Evolutionary conservation across 139 green algal species (phyloP), one percentile per base, ranked within the genome.

Genomic region (Chlamydomonas sp.): DNA sequence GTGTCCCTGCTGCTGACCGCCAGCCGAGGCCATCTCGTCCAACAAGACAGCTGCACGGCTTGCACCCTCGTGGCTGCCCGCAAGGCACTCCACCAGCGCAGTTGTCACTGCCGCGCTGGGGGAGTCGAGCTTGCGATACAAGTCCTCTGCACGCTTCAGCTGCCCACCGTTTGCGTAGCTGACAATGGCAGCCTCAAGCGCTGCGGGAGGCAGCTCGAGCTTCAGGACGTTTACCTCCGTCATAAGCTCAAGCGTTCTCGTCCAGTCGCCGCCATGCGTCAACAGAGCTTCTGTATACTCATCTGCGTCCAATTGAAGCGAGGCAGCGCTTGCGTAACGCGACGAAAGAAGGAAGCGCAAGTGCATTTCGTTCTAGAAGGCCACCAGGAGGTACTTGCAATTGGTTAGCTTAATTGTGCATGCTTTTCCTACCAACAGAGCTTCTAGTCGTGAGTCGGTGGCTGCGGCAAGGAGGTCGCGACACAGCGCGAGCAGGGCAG

Each of bases 211-310:
- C 0, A 87, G 62, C 2, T 80, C 62, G 2, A 87, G 18, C 5
- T 63, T 76, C 18, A 87, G 72, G 3, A 87, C 61, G n/a, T 80
- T 87, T n/a, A 87, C 18, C 63, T 87, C 83, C 0, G 83, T 80
- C 5, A 87, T 20, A 1, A 87, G 83, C 83, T 87, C 83, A 15
- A 87, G 57, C n/a, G 83, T 87, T 12, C 4, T 66, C 0, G 83
- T 80, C 83, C 83, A 87, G 71, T 87, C 83, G 4, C 80, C 73
- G 6, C 3, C 9, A 17, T 78, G 73, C 4, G 31, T 60, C 0
- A 62, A 76, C 49, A 78, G 74, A 49, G n/a, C 17, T 1, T 4
- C 10, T 3, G 49, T 57, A 62, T 78, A 78, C 0, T 78, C 74
- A 9, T 78, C 74, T 78, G 74, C 49, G 5, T 12, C 31, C 31